phyloP scores from a whole-genome alignment of 306 rosid genomes.

The Hippophae gyantsensis region DNA sequence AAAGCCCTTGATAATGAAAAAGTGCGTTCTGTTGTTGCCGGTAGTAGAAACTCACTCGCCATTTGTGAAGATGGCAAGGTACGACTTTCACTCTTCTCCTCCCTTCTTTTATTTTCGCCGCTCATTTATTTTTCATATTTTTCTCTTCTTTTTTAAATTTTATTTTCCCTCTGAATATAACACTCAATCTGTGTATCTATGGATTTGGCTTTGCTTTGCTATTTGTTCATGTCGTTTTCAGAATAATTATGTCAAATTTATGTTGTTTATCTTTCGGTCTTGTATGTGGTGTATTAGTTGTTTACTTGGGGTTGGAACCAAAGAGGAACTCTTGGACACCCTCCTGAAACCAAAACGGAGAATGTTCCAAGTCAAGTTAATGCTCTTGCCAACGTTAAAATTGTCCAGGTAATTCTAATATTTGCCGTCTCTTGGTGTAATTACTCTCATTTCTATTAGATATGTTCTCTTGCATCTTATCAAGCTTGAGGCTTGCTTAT shows the following conservation, averaged over 20 bases:
- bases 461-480: not conserved
- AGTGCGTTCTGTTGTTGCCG: conserved; percentile 83
- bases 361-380: conserved; percentile 90
- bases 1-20: conserved; percentile 38
- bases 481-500: conserved; percentile 7
- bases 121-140: not conserved
- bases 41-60: conserved; percentile 93
- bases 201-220: not conserved
- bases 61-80: conserved; percentile 83
- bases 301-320: conserved; percentile 99
- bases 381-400: conserved; percentile 58
- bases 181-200: not conserved
- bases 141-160: not conserved
- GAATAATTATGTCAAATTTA: not conserved
- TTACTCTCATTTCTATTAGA: not conserved
- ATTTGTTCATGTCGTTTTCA: not conserved
- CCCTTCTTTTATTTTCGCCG: not conserved
- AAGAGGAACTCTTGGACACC: conserved; percentile 93
- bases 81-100: not conserved
- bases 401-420: conserved; percentile 61
- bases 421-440: not conserved
- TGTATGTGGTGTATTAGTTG: conserved; percentile 30
- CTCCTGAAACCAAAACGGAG: conserved; percentile 74
- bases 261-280: not conserved
- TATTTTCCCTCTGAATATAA: too few relatives aligned